A percentile compares a stretch with the other conserved stretches of the same genome.
phyloP scores from a whole-genome alignment of 2,329 filamentous ascomycete genomes.

The Arthrobotrys sinensis region DNA sequence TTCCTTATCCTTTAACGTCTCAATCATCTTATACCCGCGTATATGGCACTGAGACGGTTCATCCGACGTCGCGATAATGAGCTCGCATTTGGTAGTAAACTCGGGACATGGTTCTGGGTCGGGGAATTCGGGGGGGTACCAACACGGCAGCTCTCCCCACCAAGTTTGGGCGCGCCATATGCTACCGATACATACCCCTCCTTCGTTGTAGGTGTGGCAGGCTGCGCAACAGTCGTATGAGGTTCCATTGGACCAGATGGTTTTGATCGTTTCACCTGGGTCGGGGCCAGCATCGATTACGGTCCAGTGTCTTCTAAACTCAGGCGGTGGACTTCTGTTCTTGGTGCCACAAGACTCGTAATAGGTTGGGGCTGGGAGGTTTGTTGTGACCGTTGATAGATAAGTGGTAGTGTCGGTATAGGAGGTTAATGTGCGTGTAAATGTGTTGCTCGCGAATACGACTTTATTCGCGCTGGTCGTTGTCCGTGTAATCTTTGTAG shows the following conservation, averaged over 20 bases:
- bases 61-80: constrained; percentile 14
- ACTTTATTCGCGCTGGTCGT: constrained; percentile 12
- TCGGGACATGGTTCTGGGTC: neutral
- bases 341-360: constrained; percentile 10
- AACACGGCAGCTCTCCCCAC: constrained; percentile 18
- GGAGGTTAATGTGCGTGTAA: constrained; percentile 2
- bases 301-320: neutral
- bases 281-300: neutral
- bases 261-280: neutral
- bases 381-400: constrained; percentile 14
- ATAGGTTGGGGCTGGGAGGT: constrained; percentile 8
- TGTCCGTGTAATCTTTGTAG: neutral
- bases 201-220: constrained; percentile 14
- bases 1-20: neutral
- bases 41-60: neutral
- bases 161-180: neutral
- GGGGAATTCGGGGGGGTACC: neutral
- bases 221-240: constrained; percentile 29
- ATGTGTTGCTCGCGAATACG: neutral
- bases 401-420: constrained; percentile 23
- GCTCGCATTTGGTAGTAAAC: constrained; percentile 13
- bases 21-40: constrained; percentile 4
- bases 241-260: constrained; percentile 5
- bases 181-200: constrained; percentile 27
- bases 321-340: constrained; percentile 6